Percentiles rank a stretch among this genome's conserved stretches.
Evolutionary conservation across 2,329 filamentous ascomycete genomes (phyloP).

Genomic region (Penicillium brasilianum): DNA sequence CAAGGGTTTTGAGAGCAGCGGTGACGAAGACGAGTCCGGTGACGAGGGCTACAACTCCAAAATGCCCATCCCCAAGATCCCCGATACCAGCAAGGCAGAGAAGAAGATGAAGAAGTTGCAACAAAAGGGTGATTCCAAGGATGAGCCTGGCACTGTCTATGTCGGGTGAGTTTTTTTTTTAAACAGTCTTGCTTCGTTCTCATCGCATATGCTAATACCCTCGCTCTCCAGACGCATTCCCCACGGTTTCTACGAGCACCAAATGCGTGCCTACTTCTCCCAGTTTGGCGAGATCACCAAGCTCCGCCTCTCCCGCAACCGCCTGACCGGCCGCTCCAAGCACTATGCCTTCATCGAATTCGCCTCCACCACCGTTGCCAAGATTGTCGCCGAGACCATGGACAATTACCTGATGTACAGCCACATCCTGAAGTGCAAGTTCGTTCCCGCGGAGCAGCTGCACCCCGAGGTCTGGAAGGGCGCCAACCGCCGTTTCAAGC

Average conservation of each 20-base stretch:
- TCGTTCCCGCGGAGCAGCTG: conserved; percentile 75
- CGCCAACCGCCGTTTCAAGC: conserved; percentile 87
- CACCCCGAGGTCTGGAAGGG: conserved; percentile 87
- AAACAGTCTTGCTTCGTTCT: conserved; percentile 7
- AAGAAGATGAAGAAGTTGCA: conserved; percentile 58
- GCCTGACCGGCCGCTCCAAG: conserved; percentile 86
- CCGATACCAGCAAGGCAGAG: conserved; percentile 53
- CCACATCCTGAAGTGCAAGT: conserved; percentile 87
- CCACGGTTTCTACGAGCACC: conserved; percentile 95
- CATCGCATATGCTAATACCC: conserved; percentile 23
- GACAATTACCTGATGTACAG: conserved; percentile 96
- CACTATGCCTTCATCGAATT: conserved; percentile 98
- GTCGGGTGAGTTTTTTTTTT: conserved; percentile 64
- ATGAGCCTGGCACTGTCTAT: conserved; percentile 78
- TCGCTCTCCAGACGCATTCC: conserved; percentile 68
- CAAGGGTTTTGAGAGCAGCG: conserved; percentile 61
- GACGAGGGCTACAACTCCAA: conserved; percentile 54
- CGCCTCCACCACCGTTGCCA: conserved; percentile 73
- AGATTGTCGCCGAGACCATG: conserved; percentile 94
- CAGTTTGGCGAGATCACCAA: conserved; percentile 86
- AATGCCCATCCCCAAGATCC: conserved; percentile 49
- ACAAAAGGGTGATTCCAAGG: conserved; percentile 47
- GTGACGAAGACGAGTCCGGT: conserved; percentile 56
- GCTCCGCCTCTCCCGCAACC: conserved; percentile 87
- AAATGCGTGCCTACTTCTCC: conserved; percentile 91